Conservation (phyloP, 2,329 filamentous ascomycete species). For the Stemphylium beticola region DNA sequence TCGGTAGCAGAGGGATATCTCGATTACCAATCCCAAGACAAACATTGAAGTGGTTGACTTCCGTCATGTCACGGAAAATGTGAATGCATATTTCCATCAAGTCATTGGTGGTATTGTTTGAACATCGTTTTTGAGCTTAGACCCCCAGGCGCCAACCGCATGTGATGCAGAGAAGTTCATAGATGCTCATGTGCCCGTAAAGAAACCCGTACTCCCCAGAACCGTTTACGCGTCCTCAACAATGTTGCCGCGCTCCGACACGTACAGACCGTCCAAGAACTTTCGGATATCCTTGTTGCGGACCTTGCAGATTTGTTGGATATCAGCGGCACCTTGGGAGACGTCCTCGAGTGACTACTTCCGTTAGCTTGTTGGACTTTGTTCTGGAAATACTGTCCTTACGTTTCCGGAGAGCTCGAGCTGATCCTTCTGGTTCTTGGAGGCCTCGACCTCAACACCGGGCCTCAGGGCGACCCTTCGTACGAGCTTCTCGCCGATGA, state of each 20-base stretch:
- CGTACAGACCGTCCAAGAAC: constrained; percentile 99
- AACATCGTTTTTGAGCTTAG: constrained; percentile 49
- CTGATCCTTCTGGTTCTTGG: constrained; percentile 96
- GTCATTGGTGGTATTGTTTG: constrained; percentile 45
- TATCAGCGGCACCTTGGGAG: constrained; percentile 97
- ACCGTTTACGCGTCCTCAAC: constrained; percentile 63
- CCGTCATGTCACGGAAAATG: constrained; percentile 11
- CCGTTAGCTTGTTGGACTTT: constrained; percentile 25
- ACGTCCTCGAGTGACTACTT: constrained; percentile 82
- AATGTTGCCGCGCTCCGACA: constrained; percentile 98
- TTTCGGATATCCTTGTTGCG: constrained; percentile 99
- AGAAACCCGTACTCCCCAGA: constrained; percentile 46
- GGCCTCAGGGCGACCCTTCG: constrained; percentile 86
- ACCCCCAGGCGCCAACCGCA: constrained; percentile 48
- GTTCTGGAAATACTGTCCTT: constrained; percentile 13
- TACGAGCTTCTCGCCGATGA: constrained; percentile 90
- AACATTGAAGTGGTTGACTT: constrained; percentile 12
- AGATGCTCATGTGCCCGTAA: constrained; percentile 50
- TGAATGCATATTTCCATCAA: constrained; percentile 28
- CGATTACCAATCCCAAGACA: constrained; percentile 6
- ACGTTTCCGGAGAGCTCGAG: constrained; percentile 86
- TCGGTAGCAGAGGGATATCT: constrained; percentile 4
- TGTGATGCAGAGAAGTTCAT: constrained; percentile 50
- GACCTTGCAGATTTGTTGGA: constrained; percentile 99
- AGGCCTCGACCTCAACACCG: constrained; percentile 89